phyloP scores from a whole-genome alignment of 768 basidiomycete genomes.

The Naganishia vaughanmartiniae region DNA sequence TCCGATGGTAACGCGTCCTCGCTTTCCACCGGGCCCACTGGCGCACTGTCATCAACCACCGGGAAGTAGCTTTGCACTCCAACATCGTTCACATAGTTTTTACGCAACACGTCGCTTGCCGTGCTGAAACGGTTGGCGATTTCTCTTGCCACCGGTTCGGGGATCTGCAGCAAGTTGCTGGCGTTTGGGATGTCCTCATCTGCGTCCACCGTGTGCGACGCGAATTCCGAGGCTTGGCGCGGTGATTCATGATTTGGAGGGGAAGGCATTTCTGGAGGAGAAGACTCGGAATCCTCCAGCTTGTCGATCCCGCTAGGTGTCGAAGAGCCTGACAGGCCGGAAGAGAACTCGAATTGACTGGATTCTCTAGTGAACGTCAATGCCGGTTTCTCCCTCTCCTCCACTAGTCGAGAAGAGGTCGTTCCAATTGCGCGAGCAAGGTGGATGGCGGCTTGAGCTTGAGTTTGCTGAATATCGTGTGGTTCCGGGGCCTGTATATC shows the following conservation, averaged over 20 bases:
- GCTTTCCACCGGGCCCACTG: too few species aligned
- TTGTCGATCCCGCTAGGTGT: background rate
- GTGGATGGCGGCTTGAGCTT: background rate
- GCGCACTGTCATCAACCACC: background rate
- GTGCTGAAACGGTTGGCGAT: conserved; percentile 14
- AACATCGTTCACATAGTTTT: conserved; percentile 7
- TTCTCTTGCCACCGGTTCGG: conserved; percentile 4
- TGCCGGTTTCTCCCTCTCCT: background rate
- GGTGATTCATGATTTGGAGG: background rate
- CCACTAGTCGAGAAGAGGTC: background rate
- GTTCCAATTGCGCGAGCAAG: background rate
- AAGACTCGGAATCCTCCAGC: too few species aligned
- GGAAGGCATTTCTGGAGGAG: background rate
- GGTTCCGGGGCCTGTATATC: too few species aligned
- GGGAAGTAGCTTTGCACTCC: conserved; percentile 20
- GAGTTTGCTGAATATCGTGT: background rate
- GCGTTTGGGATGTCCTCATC: background rate
- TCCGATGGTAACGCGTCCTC: too few species aligned
- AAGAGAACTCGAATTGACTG: background rate
- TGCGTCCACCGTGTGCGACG: background rate
- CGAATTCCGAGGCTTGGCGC: background rate
- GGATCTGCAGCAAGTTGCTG: background rate
- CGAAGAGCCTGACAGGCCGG: background rate
- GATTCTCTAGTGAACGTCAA: conserved; percentile 6
- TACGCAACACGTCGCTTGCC: conserved; percentile 7